These are phyloP conservation scores for Candida germanica DNA, from an alignment of 805 yeast genomes.

Conservation along the genomic window DNA sequence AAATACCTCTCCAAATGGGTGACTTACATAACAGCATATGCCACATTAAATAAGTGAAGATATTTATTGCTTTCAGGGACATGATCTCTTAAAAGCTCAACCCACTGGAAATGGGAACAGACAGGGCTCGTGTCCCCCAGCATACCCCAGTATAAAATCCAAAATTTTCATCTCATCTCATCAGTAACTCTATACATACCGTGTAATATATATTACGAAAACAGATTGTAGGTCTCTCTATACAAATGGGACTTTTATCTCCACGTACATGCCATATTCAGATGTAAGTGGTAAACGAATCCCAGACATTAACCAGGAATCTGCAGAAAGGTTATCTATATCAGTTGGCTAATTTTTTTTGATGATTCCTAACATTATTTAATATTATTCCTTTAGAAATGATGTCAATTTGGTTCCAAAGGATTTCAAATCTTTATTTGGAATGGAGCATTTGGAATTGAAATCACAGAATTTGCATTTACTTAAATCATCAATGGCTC, in stretches of 20 bases:
- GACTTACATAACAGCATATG: too few relatives aligned
- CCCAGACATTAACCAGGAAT: constrained; percentile 28
- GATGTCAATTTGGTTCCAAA: constrained; percentile 8
- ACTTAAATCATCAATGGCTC: constrained; percentile 34
- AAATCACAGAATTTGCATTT: constrained; percentile 59
- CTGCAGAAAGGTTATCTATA: constrained; percentile 26
- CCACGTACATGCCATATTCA: constrained; percentile 33
- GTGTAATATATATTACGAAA: too few relatives aligned
- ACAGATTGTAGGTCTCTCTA: too few relatives aligned
- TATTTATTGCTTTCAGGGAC: too few relatives aligned
- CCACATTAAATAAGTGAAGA: too few relatives aligned
- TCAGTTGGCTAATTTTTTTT: constrained; percentile 19
- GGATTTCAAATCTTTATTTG: constrained; percentile 15
- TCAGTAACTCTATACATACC: too few relatives aligned
- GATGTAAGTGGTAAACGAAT: constrained; percentile 42
- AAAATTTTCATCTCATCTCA: too few relatives aligned
- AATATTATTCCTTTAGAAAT: constrained; percentile 8
- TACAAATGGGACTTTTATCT: constrained; percentile 24
- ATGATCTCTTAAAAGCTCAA: too few relatives aligned
- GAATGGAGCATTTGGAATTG: constrained; percentile 23
- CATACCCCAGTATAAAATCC: too few relatives aligned
- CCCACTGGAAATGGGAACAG: too few relatives aligned
- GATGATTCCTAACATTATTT: constrained; percentile 23
- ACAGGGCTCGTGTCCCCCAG: too few relatives aligned
- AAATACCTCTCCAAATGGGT: constrained; percentile 16